Conservation (phyloP, 352 stramenopile genomes). For the Vaucheria bursata region DNA sequence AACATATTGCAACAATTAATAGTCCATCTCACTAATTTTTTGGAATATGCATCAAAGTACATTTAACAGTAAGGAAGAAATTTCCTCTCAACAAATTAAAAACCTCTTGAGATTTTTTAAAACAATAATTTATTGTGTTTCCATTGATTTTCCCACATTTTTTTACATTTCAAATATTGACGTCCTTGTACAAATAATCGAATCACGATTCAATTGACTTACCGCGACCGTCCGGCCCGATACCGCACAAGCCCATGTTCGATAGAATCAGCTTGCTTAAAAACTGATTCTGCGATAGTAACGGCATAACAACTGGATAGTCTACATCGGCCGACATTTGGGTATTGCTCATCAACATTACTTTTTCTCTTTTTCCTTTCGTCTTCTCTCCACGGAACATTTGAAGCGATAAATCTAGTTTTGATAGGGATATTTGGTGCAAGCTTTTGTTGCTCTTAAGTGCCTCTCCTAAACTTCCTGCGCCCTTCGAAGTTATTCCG, state of each 20-base stretch:
- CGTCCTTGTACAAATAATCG: too few species aligned
- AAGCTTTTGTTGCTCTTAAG: constrained; percentile 24
- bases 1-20: too few species aligned
- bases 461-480: constrained; percentile 27
- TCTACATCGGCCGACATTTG: constrained; percentile 20
- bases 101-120: too few species aligned
- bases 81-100: too few species aligned
- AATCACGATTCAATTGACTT: too few species aligned
- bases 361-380: background rate
- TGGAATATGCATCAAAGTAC: too few species aligned
- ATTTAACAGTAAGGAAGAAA: too few species aligned
- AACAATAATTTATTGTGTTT: too few species aligned
- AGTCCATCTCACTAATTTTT: too few species aligned
- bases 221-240: constrained; percentile 16
- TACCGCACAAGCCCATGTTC: constrained; percentile 19
- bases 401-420: constrained; percentile 23
- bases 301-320: constrained; percentile 23
- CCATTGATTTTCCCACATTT: too few species aligned
- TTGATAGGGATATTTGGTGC: constrained; percentile 11
- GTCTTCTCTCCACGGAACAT: constrained; percentile 17
- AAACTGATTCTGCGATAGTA: constrained; percentile 18
- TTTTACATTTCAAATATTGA: too few species aligned
- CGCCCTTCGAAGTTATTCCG: constrained; percentile 21
- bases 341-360: constrained; percentile 19
- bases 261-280: constrained; percentile 22